These are phyloP conservation scores for Starmerella cellae DNA, from an alignment of 805 yeast genomes.

Conservation along the genomic window DNA sequence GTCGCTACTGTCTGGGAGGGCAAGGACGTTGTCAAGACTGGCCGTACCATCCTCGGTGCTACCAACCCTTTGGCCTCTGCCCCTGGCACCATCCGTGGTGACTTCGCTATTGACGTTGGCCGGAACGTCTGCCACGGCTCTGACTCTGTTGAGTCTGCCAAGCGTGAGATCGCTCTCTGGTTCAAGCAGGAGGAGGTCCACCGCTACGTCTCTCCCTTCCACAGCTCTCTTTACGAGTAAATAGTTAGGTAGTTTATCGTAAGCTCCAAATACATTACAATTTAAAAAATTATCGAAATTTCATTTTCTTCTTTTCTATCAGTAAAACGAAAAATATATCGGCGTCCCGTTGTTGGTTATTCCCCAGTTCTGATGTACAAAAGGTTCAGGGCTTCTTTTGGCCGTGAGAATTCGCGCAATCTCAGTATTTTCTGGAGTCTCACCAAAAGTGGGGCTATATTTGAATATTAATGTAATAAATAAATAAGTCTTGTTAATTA, in stretches of 20 bases:
- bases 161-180: constrained; percentile 94
- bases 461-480: too few relatives aligned
- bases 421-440: too few relatives aligned
- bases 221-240: constrained; percentile 92
- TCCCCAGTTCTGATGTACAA: too few relatives aligned
- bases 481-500: background rate
- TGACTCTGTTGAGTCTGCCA: constrained; percentile 95
- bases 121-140: constrained; percentile 99
- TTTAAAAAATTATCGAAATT: too few relatives aligned
- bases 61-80: constrained; percentile 95
- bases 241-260: constrained; percentile 7
- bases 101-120: constrained; percentile 95
- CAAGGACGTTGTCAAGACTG: constrained; percentile 97
- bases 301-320: too few relatives aligned
- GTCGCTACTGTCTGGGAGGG: constrained; percentile 99
- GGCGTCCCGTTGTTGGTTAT: too few relatives aligned
- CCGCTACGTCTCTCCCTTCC: constrained; percentile 75
- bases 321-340: too few relatives aligned
- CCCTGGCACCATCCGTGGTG: constrained; percentile 99
- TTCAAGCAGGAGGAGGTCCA: constrained; percentile 94
- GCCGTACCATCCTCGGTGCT: constrained; percentile 95
- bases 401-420: too few relatives aligned
- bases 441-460: too few relatives aligned
- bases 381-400: too few relatives aligned
- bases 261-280: too few relatives aligned